A percentile compares a stretch with the other conserved stretches of the same genome.
These are phyloP conservation scores for Karstenula rhodostoma DNA, from an alignment of 2,329 filamentous ascomycete species.

Conservation along the genomic window DNA sequence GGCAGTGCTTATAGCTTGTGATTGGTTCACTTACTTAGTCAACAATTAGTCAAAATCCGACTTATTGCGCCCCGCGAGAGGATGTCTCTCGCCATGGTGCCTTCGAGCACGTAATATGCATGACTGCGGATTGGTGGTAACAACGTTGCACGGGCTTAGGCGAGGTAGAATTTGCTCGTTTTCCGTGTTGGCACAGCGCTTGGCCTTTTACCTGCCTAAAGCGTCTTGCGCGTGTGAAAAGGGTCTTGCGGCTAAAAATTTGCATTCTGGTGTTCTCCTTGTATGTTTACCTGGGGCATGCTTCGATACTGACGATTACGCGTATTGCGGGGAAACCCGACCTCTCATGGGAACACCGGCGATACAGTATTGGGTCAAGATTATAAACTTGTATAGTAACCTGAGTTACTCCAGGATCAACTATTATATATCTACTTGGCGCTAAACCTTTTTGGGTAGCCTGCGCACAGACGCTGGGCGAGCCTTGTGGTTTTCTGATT, in stretches of 20 bases:
- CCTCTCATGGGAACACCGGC: too few species aligned
- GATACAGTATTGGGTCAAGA: too few species aligned
- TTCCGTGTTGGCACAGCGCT: constrained; percentile 2
- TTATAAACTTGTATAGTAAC: too few species aligned
- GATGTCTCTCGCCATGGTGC: constrained; percentile 9
- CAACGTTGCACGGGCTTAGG: constrained; percentile 9
- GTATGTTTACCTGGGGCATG: background rate
- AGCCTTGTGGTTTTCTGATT: too few species aligned
- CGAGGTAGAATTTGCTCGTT: constrained; percentile 3
- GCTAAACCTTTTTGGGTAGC: too few species aligned
- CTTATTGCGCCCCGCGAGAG: too few species aligned
- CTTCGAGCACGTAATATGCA: constrained; percentile 16
- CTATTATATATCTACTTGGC: too few species aligned
- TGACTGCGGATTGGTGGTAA: constrained; percentile 11
- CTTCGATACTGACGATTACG: background rate
- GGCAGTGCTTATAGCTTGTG: too few species aligned
- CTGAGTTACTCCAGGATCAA: too few species aligned
- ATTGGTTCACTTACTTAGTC: too few species aligned
- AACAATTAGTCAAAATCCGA: too few species aligned
- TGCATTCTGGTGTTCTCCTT: background rate
- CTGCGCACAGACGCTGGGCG: too few species aligned
- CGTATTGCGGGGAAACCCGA: background rate
- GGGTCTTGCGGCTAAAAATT: constrained; percentile 1
- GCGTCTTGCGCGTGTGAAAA: background rate
- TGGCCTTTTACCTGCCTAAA: constrained; percentile 12